Base-by-base conservation (phyloP, 305 asterid genomes). In the Fraxinus sp. region DNA sequence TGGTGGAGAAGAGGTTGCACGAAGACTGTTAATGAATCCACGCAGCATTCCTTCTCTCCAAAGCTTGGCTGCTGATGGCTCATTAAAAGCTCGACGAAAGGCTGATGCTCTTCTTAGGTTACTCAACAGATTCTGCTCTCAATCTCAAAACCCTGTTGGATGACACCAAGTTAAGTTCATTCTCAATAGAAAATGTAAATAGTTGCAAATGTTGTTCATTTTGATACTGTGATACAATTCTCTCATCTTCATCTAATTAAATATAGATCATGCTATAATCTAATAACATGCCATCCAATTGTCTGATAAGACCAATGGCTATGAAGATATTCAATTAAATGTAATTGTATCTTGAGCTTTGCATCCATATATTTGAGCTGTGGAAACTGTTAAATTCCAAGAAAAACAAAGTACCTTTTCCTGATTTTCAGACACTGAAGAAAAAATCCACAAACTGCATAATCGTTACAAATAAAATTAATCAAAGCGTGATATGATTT, bases 1-100 rank as follows among this genome's bases (percentile, higher is more conserved):
- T 85, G 93, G 95, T 2, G 94, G 98, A 39, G 97, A 92, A 80
- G 93, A 92, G 75, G 92, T 94, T 77, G 95, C 94, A 24, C 80
- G 89, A 66, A 93, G 88, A 79, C 85, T 94, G 80, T 73, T 93
- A 84, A 88, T 92, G 94, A 94, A 92, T 86, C 97, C 98, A 0
- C 86, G 86, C 81, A 89, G 97, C 86, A 90, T 94, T 83, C 97
- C 98, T 81, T 91, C 94, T 79, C 91, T 94, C 24, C 93, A 92
- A 82, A 90, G 88, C 78, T 87, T 93, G 84, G 89, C 89, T 7
- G 80, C 87, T 5, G 91, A 89, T 46, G 94, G 94, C n/a, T 91
- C 97, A 5, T 52, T 86, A 52, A 87, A 85, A 88, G 93, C 91
- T 78, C 89, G 89, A 84, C 83, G 95, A 83, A 91, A 92, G 83